Percentiles rank a stretch among this genome's conserved stretches.
Conservation (phyloP, 176 grass and related monocot species). For the Alopecurus myosuroides region DNA sequence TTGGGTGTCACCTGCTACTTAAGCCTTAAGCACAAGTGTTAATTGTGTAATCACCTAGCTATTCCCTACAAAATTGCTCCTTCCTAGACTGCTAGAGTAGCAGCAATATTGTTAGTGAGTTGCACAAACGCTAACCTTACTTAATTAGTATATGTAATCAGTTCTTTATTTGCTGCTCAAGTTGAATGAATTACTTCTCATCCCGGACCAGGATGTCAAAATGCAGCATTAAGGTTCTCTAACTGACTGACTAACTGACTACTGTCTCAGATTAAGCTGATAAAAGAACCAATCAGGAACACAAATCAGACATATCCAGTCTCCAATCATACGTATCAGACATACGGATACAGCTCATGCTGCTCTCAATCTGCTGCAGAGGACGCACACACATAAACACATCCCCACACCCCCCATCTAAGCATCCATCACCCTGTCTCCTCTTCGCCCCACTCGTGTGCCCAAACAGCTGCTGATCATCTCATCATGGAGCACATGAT, state of each 20-base stretch:
- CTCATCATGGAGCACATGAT: neutral
- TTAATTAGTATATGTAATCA: neutral
- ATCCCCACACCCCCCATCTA: neutral
- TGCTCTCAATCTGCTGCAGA: neutral
- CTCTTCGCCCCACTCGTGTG: neutral
- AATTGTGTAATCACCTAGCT: neutral
- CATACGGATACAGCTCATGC: slow-evolving; percentile 48
- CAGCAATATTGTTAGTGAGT: neutral
- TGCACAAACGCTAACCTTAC: too few relatives aligned
- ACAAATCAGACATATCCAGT: neutral
- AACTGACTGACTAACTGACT: neutral
- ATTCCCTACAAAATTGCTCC: neutral
- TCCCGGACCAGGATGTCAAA: neutral
- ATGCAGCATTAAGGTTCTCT: neutral
- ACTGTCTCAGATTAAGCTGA: neutral
- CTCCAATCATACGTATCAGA: slow-evolving; percentile 44
- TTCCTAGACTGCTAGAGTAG: neutral
- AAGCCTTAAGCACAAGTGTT: neutral
- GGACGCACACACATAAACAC: neutral
- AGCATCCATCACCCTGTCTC: slow-evolving; percentile 23
- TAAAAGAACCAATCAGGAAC: neutral
- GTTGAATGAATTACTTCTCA: neutral
- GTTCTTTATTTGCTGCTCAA: neutral
- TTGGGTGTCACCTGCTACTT: neutral
- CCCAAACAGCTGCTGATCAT: neutral